A percentile compares a stretch with the other conserved stretches of the same genome.
Evolutionary conservation across 495 filamentous ascomycete genomes (phyloP).

Genomic region (Podospora sp.): DNA sequence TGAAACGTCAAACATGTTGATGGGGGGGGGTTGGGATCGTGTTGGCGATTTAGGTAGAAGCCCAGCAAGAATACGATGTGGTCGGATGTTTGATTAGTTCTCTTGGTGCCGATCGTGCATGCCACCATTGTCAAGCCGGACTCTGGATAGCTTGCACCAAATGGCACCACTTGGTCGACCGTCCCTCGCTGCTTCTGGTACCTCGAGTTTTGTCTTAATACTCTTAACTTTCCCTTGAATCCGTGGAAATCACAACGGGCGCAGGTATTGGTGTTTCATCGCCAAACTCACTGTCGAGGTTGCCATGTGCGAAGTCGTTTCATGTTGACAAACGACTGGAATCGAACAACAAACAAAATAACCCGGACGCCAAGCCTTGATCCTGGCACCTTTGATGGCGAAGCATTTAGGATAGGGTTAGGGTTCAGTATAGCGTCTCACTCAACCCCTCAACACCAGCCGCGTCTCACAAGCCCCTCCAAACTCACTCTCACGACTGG

Average conservation of each 20-base stretch:
- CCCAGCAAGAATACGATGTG: neutral
- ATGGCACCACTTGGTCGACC: no score
- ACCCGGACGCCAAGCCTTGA: neutral
- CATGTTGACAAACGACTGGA: no score
- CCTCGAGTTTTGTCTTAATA: no score
- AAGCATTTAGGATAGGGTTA: neutral
- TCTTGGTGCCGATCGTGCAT: neutral
- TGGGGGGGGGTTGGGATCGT: no score
- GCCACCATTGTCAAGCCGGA: neutral
- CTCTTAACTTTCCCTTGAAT: no score
- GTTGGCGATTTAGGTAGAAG: neutral
- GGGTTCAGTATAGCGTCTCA: neutral
- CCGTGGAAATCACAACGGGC: no score
- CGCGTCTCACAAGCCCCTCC: neutral
- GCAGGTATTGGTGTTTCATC: no score
- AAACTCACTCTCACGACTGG: neutral
- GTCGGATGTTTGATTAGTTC: neutral
- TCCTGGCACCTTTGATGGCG: neutral
- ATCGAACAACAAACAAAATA: neutral
- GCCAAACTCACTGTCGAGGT: no score
- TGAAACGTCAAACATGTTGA: neutral
- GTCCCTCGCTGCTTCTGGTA: no score
- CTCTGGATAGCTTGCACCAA: no score
- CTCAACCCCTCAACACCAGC: neutral
- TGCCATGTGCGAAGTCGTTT: no score